Base-by-base conservation (phyloP, 208 protist species). In the Trypanosoma cruzi region DNA sequence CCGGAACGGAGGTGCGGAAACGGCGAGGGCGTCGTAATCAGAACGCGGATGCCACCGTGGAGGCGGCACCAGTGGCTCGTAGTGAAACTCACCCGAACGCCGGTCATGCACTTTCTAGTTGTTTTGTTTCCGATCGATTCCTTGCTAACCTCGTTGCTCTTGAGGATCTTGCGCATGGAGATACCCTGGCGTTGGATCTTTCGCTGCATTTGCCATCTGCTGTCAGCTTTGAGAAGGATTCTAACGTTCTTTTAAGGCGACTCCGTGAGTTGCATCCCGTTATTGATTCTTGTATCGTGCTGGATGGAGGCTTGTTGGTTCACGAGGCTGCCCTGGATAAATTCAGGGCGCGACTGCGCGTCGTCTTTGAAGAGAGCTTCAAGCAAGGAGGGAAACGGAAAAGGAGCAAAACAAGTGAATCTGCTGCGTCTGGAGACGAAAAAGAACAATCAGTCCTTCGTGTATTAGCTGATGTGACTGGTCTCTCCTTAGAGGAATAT, bases 101-200 rank as follows among this genome's bases (percentile, higher is more conserved):
- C 18, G 88, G 88, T 26, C 80, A 90, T 52, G 64, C 80, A 18
- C 76, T 93, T 24, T 63, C 74, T 24, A 68, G 53, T 16, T 82
- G 88, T 61, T 93, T 93, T 53, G 50, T 93, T 20, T 69, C 88
- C 18, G 88, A 93, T 58, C 72, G 74, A 24, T 79, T 70, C 40
- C 80, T 93, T 18, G 68, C 60, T n/a, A 84, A 75, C 56, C 32
- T 93, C 48, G 69, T 83, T 18, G 82, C 66, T 0, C 53, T 93
- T 59, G 78, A 90, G 40, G 72, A 71, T 37, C 50, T 93, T 44
- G 73, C 70, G 24, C 78, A 88, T 6, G 77, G 75, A 7, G 88
- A 93, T 52, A 61, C 69, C 13, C 50, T 82, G 11, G 72, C 79
- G 0, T 60, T 93, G 16, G 80, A 90, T 57, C 42, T 93, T 7